These are phyloP conservation scores for Claviceps monticola DNA, from an alignment of 2,329 filamentous ascomycete genomes.

Conservation along the genomic window DNA sequence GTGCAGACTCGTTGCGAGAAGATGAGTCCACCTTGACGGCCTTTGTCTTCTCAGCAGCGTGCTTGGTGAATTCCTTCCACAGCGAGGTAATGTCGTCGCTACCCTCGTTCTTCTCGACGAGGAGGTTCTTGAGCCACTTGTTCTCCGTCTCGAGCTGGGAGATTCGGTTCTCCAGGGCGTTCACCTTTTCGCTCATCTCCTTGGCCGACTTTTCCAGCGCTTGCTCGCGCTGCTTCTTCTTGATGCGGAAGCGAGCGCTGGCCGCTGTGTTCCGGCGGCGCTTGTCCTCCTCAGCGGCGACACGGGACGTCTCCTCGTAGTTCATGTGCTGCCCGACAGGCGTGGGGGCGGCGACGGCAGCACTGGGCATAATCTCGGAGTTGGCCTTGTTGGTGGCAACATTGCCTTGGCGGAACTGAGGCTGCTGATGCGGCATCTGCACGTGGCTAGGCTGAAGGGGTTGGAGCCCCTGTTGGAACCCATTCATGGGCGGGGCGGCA, in stretches of 20 bases:
- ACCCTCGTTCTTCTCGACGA: slow-evolving; percentile 67
- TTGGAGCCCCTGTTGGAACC: slow-evolving; percentile 28
- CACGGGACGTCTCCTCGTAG: slow-evolving; percentile 57
- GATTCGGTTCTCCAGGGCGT: slow-evolving; percentile 57
- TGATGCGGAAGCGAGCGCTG: slow-evolving; percentile 77
- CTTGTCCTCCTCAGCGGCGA: slow-evolving; percentile 79
- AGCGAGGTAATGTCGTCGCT: slow-evolving; percentile 37
- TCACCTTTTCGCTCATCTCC: slow-evolving; percentile 71
- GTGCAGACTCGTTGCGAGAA: slow-evolving; percentile 6
- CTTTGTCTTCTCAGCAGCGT: slow-evolving; percentile 18
- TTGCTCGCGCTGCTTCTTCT: slow-evolving; percentile 92
- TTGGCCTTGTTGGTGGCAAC: slow-evolving; percentile 31
- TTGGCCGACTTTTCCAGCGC: slow-evolving; percentile 69
- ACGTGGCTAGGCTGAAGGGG: slow-evolving; percentile 39
- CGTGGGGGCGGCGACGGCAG: slow-evolving; percentile 10
- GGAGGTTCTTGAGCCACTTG: slow-evolving; percentile 66
- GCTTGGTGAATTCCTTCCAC: slow-evolving; percentile 36
- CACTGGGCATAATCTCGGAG: slow-evolving; percentile 23
- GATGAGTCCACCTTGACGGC: slow-evolving; percentile 12
- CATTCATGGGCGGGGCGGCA: slow-evolving; percentile 33
- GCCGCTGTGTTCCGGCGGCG: slow-evolving; percentile 79
- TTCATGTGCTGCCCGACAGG: slow-evolving; percentile 29
- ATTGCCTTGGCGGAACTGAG: slow-evolving; percentile 18
- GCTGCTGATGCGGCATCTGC: slow-evolving; percentile 22
- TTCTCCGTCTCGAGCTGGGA: slow-evolving; percentile 71